Evolutionary conservation across 2,329 filamentous ascomycete genomes (phyloP).

Genomic region (Epichloe aotearoae): DNA sequence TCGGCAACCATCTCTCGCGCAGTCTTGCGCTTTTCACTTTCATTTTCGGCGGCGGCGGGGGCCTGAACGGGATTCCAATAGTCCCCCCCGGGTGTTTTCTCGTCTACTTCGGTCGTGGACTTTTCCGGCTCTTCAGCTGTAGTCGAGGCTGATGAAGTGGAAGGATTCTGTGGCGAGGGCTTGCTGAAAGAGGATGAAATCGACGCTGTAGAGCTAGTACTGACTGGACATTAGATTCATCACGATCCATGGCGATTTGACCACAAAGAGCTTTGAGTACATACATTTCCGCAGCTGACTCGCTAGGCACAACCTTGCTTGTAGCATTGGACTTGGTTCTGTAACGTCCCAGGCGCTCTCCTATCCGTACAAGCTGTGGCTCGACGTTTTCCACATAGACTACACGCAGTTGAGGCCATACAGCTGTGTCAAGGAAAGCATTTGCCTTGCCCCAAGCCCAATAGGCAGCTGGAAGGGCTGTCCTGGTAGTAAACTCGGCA

Average conservation of each 20-base stretch:
- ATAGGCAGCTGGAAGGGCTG: conserved; percentile 57
- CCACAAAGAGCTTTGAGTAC: not conserved
- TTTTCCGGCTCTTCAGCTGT: conserved; percentile 6
- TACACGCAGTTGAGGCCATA: conserved; percentile 70
- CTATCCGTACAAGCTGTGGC: conserved; percentile 85
- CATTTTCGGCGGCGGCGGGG: conserved; percentile 31
- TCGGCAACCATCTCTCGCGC: conserved; percentile 56
- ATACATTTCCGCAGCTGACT: not conserved
- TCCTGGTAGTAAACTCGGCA: conserved; percentile 53
- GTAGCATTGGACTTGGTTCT: conserved; percentile 26
- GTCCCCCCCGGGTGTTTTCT: conserved; percentile 11
- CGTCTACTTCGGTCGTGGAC: conserved; percentile 16
- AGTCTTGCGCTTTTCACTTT: conserved; percentile 41
- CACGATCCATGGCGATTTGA: not conserved
- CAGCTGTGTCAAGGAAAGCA: conserved; percentile 57
- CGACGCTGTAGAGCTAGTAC: conserved; percentile 10
- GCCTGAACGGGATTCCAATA: conserved; percentile 26
- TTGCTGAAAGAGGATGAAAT: conserved; percentile 22
- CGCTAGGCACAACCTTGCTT: conserved; percentile 5
- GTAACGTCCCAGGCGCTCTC: conserved; percentile 72
- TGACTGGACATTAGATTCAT: not conserved
- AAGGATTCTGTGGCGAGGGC: conserved; percentile 18
- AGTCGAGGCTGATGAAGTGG: conserved; percentile 20
- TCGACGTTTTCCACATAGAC: conserved; percentile 88
- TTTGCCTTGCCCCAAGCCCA: conserved; percentile 58